Evolutionary conservation across 768 basidiomycete species (phyloP), one percentile per base, ranked within the genome.

Genomic region (Naganishia antarctica): DNA sequence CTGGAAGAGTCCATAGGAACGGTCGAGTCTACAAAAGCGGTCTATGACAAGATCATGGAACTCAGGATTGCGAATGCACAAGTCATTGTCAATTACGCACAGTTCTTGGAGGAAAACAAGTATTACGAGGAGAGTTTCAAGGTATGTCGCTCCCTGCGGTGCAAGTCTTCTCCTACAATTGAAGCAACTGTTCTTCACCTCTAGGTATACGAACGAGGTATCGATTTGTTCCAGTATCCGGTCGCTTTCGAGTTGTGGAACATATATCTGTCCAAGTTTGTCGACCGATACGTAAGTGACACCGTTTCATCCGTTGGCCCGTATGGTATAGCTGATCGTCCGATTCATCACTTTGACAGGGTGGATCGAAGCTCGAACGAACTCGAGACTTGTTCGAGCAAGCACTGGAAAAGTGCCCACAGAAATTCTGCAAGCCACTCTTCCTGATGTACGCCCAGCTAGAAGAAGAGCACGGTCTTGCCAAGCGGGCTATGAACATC

Each of bases 101-200:
- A 88, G 4, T 99, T 98, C 83, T 79, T 99, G 50, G 94, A 98
- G 75, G 94, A 97, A 75, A 94, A 97, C 79, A 85, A 91, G 70
- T 99, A 98, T 79, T 99, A 89, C 78, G 96, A 99, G 71, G 96
- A 98, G 72, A 91, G 90, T 77, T 99, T 98, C 85, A 96, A 92
- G 84, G 90, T 87, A 71, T 41, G 75, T 65, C 37, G 15, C 13
- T 50, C 21, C 23, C 13, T 13, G 16, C 2, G 31, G 18, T 25
- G 31, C 41, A 2, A 6, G 1, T 31, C 21, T 25, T 47, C n/a
- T 40, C 32, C 0, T 0, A 4, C 21, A 16, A 13, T 15, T n/a
- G n/a, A n/a, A 37, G n/a, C 18, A n/a, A 9, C 31, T 12, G 15
- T 32, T 3, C 32, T 11, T 3, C 18, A 21, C 25, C 28, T 46